phyloP scores from a whole-genome alignment of 768 basidiomycete genomes.

The Lactarius sanguifluus region DNA sequence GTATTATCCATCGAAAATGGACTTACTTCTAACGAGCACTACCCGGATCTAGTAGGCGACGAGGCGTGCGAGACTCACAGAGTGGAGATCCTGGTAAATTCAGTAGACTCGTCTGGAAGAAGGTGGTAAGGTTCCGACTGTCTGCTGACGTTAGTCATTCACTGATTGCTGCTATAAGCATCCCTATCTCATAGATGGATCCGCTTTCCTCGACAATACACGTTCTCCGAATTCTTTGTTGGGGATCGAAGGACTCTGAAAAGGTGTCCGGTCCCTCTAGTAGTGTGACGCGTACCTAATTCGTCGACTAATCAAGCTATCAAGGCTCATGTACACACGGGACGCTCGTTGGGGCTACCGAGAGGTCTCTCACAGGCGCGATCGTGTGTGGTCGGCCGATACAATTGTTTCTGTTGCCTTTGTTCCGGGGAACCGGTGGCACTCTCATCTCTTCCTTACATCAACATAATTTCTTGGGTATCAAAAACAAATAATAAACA shows the following conservation, averaged over 20 bases:
- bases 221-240: slow-evolving; percentile 18
- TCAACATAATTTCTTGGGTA: not conserved
- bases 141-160: not conserved
- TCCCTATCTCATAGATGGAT: slow-evolving; percentile 17
- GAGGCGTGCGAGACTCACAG: slow-evolving; percentile 4
- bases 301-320: not conserved
- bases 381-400: not conserved
- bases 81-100: slow-evolving; percentile 12
- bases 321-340: no score
- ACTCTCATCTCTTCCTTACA: not conserved
- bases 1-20: slow-evolving; percentile 11
- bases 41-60: slow-evolving; percentile 12
- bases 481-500: not conserved
- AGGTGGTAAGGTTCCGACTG: not conserved
- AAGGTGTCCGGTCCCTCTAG: not conserved
- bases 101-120: slow-evolving; percentile 2
- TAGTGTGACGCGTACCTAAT: not conserved
- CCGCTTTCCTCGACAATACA: slow-evolving; percentile 20
- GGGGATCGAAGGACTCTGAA: not conserved
- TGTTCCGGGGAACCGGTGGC: not conserved
- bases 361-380: not conserved
- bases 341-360: not conserved
- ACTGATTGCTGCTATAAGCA: slow-evolving; percentile 5
- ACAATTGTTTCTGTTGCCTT: not conserved
- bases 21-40: slow-evolving; percentile 6